These are phyloP conservation scores for Guyanaporus albipodus DNA, from an alignment of 768 basidiomycete species.

Conservation along the genomic window DNA sequence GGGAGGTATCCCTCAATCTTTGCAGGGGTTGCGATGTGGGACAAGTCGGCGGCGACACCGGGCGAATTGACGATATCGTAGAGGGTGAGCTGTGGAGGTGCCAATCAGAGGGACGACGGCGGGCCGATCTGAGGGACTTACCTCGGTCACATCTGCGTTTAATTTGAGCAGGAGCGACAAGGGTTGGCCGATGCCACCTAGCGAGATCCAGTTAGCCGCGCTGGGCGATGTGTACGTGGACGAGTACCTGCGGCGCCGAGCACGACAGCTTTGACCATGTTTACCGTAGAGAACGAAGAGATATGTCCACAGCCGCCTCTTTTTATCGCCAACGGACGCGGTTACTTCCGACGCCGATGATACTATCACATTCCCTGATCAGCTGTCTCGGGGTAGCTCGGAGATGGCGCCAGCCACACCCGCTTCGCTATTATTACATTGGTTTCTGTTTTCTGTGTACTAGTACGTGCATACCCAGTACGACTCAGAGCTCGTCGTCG, in stretches of 20 bases:
- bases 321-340: conserved; percentile 17
- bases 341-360: conserved; percentile 19
- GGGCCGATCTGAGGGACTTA: conserved; percentile 26
- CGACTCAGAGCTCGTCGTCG: too few species aligned
- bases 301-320: neutral
- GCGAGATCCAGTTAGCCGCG: conserved; percentile 2
- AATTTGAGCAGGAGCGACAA: conserved; percentile 87
- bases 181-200: conserved; percentile 97
- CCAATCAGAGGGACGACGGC: conserved; percentile 2
- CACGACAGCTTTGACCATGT: conserved; percentile 74
- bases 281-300: conserved; percentile 1
- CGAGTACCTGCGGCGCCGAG: conserved; percentile 88
- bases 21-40: conserved; percentile 88
- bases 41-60: conserved; percentile 92
- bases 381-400: neutral
- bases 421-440: too few species aligned
- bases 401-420: too few species aligned
- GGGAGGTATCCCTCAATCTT: conserved; percentile 80
- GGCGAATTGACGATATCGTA: conserved; percentile 98
- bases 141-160: conserved; percentile 78
- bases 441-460: too few species aligned
- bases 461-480: too few species aligned
- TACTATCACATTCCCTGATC: neutral
- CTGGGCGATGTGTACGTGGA: too few species aligned
- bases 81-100: conserved; percentile 62